Base-by-base conservation (phyloP, 441 rosid species). In the Populus hybrid region DNA sequence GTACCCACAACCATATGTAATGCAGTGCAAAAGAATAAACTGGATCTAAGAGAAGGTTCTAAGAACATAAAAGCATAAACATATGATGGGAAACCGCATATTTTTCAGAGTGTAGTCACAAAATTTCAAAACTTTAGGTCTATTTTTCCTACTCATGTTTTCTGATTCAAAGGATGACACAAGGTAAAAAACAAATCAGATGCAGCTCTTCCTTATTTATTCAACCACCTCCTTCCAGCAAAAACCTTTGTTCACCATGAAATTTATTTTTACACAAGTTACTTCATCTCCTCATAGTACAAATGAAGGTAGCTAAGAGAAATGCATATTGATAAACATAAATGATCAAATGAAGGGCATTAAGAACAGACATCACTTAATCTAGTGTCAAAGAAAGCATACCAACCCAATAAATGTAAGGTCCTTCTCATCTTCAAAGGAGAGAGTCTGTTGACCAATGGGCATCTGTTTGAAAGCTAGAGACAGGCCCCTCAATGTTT, bases 331-430 rank as follows among this genome's bases (percentile, higher is more conserved):
- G 61, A 18, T 53, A 50, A 50, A 50, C 59, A 53, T 53, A 53
- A 18, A 53, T 53, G 61, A 53, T 18, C 18, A 18, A 53, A 53
- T 53, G 21, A 53, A 18, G 8, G 61, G 61, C 61, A 53, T 16
- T 7, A 53, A 53, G 61, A 1, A 53, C 18, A 18, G 65, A 50
- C 36, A 72, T 10, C 63, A 12, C 32, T 38, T 18, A 72, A 42
- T 10, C 23, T n/a, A 11, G 67, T 63, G 72, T 79, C 86, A 85
- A 79, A 89, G 88, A 86, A 87, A 84, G 90, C 95, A 87, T 93
- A 97, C 99, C 99, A 97, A 90, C 92, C 99, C 99, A 93, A 97
- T 90, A 90, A 97, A 97, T 69, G 94, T 94, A 84, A 97, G 91
- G 82, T 92, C 99, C 71, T 86, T 93, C 93, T 97, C 99, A 89